Conservation (phyloP, 1,284 basidiomycete genomes). For the Boletellus deceptivus region DNA sequence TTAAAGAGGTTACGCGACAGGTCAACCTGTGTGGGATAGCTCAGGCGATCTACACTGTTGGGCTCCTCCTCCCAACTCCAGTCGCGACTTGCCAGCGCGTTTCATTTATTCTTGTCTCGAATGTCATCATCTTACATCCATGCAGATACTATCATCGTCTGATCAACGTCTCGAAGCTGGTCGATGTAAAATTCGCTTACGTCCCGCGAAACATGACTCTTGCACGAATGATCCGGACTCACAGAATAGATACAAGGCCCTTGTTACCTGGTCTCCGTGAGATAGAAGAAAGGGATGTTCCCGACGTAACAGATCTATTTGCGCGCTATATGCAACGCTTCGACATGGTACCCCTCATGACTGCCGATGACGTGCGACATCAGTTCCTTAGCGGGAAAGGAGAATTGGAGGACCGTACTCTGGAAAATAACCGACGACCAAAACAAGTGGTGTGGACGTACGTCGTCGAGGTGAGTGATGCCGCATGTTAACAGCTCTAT, state of each 20-base stretch:
- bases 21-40: conserved; percentile 89
- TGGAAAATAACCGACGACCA: conserved; percentile 52
- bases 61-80: conserved; percentile 88
- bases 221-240: conserved; percentile 78
- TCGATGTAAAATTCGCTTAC: conserved; percentile 89
- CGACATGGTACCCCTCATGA: conserved; percentile 79
- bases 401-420: conserved; percentile 50
- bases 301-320: conserved; percentile 74
- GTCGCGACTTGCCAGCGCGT: conserved; percentile 76
- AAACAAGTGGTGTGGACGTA: conserved; percentile 96
- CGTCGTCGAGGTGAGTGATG: conserved; percentile 79
- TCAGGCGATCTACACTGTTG: conserved; percentile 97
- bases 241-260: conserved; percentile 62
- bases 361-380: conserved; percentile 81
- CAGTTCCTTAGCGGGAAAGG: conserved; percentile 88
- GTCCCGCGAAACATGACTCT: conserved; percentile 83
- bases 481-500: conserved; percentile 14
- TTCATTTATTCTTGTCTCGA: not conserved
- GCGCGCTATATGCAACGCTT: conserved; percentile 83
- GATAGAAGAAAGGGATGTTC: conserved; percentile 82
- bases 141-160: conserved; percentile 89
- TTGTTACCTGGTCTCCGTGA: conserved; percentile 72
- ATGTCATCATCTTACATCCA: conserved; percentile 3
- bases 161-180: conserved; percentile 89
- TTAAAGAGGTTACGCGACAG: conserved; percentile 97